phyloP scores from a whole-genome alignment of 228 moss, liverwort and hornwort species.

The Sphagnum magellanicum region DNA sequence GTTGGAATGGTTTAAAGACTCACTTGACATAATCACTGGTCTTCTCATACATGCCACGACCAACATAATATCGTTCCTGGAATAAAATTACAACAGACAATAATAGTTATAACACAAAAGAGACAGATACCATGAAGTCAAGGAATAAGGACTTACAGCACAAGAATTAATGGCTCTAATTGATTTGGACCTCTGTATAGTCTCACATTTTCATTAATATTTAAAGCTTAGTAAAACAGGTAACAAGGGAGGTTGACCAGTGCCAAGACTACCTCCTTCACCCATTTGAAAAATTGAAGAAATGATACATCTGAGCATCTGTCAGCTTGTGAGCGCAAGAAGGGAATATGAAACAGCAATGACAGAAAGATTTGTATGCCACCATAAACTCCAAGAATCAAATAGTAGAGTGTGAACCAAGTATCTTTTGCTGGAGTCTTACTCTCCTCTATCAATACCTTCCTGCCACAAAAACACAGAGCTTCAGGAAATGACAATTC shows the following conservation, averaged over 20 bases:
- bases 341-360: constrained; percentile 63
- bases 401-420: constrained; percentile 75
- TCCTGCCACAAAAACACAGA: constrained; percentile 30
- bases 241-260: too few relatives aligned
- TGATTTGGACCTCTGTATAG: too few relatives aligned
- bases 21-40: constrained; percentile 71
- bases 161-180: too few relatives aligned
- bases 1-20: not conserved
- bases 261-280: constrained; percentile 30
- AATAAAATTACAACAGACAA: not conserved
- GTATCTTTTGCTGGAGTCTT: constrained; percentile 40
- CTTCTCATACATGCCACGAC: constrained; percentile 93
- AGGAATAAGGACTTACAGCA: too few relatives aligned
- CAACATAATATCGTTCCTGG: constrained; percentile 98
- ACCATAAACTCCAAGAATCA: constrained; percentile 63
- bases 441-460: constrained; percentile 70
- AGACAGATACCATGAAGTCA: too few relatives aligned
- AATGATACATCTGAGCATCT: constrained; percentile 65
- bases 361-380: constrained; percentile 56
- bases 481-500: too few relatives aligned
- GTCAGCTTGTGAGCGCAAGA: constrained; percentile 65
- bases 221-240: too few relatives aligned
- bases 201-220: too few relatives aligned
- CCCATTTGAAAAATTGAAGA: constrained; percentile 75
- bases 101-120: too few relatives aligned